Base-by-base conservation (phyloP, 768 basidiomycete genomes). In the Sporobolomyces pararoseus region DNA sequence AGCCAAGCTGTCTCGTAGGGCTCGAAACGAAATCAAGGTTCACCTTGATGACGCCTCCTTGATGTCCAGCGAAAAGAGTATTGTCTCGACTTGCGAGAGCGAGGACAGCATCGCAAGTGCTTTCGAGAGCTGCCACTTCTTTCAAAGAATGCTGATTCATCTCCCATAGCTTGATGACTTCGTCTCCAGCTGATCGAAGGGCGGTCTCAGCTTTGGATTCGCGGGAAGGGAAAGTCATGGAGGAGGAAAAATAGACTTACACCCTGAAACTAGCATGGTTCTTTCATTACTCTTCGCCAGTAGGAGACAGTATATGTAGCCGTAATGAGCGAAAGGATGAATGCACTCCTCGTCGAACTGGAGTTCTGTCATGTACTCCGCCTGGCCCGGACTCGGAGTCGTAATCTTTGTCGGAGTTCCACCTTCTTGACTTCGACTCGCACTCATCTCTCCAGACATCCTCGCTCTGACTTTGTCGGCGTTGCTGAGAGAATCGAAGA, bases 31-130 rank as follows among this genome's bases (percentile, higher is more conserved):
- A 42, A 42, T 42, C 10, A 9, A 35, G 14, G 31, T 34, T 17
- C 46, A 97, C 87, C 72, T 89, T 88, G 75, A 97, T 90, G 74
- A 89, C 87, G 4, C 95, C 95, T 71, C 91, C 92, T 79, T 98
- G 95, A 75, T 93, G 89, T 0, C 92, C 95, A 10, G 91, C 95
- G 76, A 88, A 96, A 27, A 97, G 83, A 1, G 90, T 89, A 25
- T 90, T 89, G 27, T 87, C 88, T 39, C 83, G 83, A 0, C 85
- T 84, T 3, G 86, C 85, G 32, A 98, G 82, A 0, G 91, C 86
- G n/a, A 93, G 82, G 9, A 96, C 86, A 0, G 91, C 94, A 2
- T 65, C 75, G 16, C 37, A 46, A 2, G 51, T 29, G 35, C 47
- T 63, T 27, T 72, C 70, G 29, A 74, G 65, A n/a, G 66, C 71